phyloP scores from a whole-genome alignment of 2,329 filamentous ascomycete species.

The Mollisiaceae sp. region DNA sequence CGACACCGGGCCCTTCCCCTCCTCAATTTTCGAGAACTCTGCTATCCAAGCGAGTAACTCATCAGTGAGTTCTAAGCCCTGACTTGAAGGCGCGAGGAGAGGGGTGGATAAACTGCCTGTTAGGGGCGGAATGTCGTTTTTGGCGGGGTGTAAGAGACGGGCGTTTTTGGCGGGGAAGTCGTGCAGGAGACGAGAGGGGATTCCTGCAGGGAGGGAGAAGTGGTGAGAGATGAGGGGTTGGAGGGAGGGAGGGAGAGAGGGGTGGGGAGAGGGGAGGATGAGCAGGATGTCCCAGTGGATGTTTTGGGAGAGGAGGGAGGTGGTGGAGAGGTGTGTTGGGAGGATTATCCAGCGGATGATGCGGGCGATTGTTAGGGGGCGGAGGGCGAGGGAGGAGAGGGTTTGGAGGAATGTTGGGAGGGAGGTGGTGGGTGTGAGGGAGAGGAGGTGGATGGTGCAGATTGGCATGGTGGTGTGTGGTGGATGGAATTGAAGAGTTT shows the following conservation, averaged over 20 bases:
- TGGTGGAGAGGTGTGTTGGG: slow-evolving; percentile 48
- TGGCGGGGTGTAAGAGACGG: slow-evolving; percentile 45
- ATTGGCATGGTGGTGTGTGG: slow-evolving; percentile 50
- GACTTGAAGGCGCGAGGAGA: slow-evolving; percentile 39
- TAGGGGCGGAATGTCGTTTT: slow-evolving; percentile 44
- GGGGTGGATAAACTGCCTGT: slow-evolving; percentile 43
- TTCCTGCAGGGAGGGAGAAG: slow-evolving; percentile 48
- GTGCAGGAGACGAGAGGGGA: slow-evolving; percentile 49
- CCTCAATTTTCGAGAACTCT: slow-evolving; percentile 40
- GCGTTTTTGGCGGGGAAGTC: slow-evolving; percentile 46
- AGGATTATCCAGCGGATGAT: slow-evolving; percentile 56
- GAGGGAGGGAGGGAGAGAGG: slow-evolving; percentile 41
- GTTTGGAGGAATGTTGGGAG: slow-evolving; percentile 48
- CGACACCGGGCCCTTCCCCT: slow-evolving; percentile 53
- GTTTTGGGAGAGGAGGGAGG: slow-evolving; percentile 46
- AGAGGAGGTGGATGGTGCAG: slow-evolving; percentile 52
- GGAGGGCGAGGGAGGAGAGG: slow-evolving; percentile 42
- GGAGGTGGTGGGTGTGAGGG: slow-evolving; percentile 43
- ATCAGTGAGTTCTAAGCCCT: slow-evolving; percentile 59
- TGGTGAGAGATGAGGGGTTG: slow-evolving; percentile 37
- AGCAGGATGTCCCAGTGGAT: slow-evolving; percentile 54
- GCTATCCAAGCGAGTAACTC: slow-evolving; percentile 57
- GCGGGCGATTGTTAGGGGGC: slow-evolving; percentile 49
- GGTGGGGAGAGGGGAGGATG: slow-evolving; percentile 44
- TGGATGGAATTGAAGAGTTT: background rate